Percentiles rank a stretch among this genome's conserved stretches.
Conservation (phyloP, 2,329 filamentous ascomycete species). For the Colletotrichum caudatum region DNA sequence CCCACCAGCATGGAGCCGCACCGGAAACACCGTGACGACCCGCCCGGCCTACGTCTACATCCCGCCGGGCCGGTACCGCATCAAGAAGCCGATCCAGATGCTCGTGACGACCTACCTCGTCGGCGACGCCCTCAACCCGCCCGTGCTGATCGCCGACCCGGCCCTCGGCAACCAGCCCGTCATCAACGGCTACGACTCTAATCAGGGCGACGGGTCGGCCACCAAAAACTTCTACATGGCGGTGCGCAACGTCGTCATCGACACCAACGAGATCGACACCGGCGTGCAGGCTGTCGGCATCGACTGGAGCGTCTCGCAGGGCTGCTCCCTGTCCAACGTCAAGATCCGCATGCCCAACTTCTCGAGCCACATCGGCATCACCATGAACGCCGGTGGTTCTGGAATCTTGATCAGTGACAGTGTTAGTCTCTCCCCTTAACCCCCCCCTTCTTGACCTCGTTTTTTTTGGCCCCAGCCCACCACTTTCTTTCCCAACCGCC, state of each 20-base stretch:
- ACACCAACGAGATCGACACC: constrained; percentile 45
- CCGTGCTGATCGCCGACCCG: constrained; percentile 46
- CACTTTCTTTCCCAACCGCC: neutral
- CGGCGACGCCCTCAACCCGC: constrained; percentile 48
- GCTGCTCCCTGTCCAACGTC: constrained; percentile 48
- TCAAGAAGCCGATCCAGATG: constrained; percentile 48
- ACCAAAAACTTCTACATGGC: constrained; percentile 53
- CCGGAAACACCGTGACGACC: constrained; percentile 47
- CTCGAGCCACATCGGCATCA: constrained; percentile 52
- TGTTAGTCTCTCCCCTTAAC: constrained; percentile 19
- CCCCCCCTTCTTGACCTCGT: too few relatives aligned
- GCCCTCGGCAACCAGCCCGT: constrained; percentile 41
- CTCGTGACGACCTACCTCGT: constrained; percentile 50
- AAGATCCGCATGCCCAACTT: constrained; percentile 51
- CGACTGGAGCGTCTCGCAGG: constrained; percentile 50
- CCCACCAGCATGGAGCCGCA: constrained; percentile 45
- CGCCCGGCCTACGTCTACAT: constrained; percentile 46
- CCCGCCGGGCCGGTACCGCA: constrained; percentile 49
- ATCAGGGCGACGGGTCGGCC: constrained; percentile 45
- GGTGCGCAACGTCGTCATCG: constrained; percentile 49
- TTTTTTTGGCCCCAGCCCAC: too few relatives aligned
- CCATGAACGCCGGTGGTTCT: constrained; percentile 51
- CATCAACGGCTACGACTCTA: constrained; percentile 45
- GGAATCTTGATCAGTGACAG: constrained; percentile 49
- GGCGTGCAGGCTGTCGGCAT: constrained; percentile 44